Evolutionary conservation across 2,329 filamentous ascomycete species (phyloP), one percentile per base, ranked within the genome.

Genomic region (Exophiala spinifera): DNA sequence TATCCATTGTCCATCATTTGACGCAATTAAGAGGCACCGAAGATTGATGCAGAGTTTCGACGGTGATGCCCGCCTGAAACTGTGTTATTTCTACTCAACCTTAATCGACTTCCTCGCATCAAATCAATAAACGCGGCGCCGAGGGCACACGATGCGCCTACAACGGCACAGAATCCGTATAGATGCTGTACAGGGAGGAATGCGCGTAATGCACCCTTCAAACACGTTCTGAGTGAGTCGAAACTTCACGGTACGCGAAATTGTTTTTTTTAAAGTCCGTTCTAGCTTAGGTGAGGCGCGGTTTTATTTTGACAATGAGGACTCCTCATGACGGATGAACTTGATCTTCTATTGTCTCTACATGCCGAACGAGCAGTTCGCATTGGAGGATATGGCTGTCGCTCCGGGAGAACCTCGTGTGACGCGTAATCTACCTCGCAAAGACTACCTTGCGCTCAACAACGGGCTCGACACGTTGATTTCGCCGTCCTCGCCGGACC

Each of bases 381-480:
- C 42, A 20, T 45, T 23, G 20, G 42, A 45, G n/a, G 42, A 45
- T 19, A 45, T 45, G 42, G 42, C 42, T 23, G 20, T 45, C 5
- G 42, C 42, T 25, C 42, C n/a, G 14, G 42, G 42, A 11, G 42
- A 45, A 3, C n/a, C 17, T 45, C 17, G 42, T 19, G 42, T 45
- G 42, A 23, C 42, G 42, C 42, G 17, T 23, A 45, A 45, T 45
- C 42, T 23, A 45, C 17, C 42, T 45, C 42, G 42, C 42, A 23
- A 45, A 45, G 42, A 45, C 42, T 45, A 23, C n/a, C 17, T 45
- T 4, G 42, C 17, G 3, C 42, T 45, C 17, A 45, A 45, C 42
- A 45, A 45, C 42, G 42, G 20, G 42, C 42, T 45, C 42, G 42
- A 45, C 42, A 23, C 5, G 42, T 23, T n/a, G 42, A 23, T 45